phyloP scores from a whole-genome alignment of 805 yeast genomes.

The Pichia kluyveri region DNA sequence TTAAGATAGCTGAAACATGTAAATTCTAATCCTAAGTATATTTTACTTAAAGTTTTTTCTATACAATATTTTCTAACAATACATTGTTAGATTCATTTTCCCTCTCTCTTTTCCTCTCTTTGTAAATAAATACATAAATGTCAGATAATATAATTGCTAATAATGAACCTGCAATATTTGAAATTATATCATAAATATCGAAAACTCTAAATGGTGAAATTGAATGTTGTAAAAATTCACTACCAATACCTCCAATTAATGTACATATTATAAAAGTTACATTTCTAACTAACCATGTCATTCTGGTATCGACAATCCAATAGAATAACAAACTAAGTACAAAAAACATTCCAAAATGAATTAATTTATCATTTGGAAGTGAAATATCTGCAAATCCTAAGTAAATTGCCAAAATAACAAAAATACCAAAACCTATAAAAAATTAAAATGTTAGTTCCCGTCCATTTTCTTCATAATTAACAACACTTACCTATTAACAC shows the following conservation, averaged over 20 bases:
- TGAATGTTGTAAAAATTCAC: conserved; percentile 38
- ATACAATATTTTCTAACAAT: neutral
- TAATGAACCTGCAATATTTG: conserved; percentile 21
- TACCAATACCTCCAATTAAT: conserved; percentile 33
- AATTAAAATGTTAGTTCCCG: neutral
- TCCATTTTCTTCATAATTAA: neutral
- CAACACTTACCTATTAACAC: neutral
- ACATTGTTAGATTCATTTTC: neutral
- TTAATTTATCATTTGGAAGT: conserved; percentile 36
- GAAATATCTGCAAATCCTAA: conserved; percentile 44
- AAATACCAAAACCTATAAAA: neutral
- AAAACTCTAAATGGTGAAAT: conserved; percentile 37
- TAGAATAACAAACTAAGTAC: conserved; percentile 38
- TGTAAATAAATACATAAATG: conserved; percentile 1
- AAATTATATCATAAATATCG: conserved; percentile 27
- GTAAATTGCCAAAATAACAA: conserved; percentile 21
- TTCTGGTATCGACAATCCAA: conserved; percentile 33
- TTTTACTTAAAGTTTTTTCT: too few species aligned
- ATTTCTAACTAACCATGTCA: conserved; percentile 24
- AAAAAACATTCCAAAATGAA: conserved; percentile 39
- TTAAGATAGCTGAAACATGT: conserved; percentile 42
- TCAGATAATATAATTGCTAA: conserved; percentile 17
- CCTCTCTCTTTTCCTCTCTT: neutral
- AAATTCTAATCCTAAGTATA: conserved; percentile 28
- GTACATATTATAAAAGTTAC: conserved; percentile 34